These are phyloP conservation scores for Cryptococcus neoformans DNA, from an alignment of 1,284 basidiomycete species.

Conservation along the genomic window DNA sequence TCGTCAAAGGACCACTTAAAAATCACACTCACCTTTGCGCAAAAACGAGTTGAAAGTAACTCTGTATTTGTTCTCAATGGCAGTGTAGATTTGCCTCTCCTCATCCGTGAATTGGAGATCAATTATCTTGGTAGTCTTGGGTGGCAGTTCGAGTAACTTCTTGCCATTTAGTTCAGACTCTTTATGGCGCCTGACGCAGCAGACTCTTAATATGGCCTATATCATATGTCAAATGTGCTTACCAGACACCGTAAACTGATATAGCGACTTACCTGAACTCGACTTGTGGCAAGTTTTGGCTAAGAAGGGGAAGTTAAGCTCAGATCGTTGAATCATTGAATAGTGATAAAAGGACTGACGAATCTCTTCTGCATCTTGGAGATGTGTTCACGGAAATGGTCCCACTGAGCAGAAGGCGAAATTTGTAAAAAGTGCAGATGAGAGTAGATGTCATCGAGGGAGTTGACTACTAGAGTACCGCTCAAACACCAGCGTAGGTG, in stretches of 20 bases:
- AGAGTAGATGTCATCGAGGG: conserved; percentile 35
- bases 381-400: conserved; percentile 34
- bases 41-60: conserved; percentile 47
- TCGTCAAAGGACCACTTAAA: neutral
- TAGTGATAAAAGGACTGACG: neutral
- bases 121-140: conserved; percentile 33
- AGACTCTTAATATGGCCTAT: conserved; percentile 23
- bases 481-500: conserved; percentile 42
- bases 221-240: neutral
- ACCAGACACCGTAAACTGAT: conserved; percentile 3
- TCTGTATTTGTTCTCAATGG: conserved; percentile 38
- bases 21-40: conserved; percentile 14
- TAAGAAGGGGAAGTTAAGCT: neutral
- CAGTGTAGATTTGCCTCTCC: conserved; percentile 46
- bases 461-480: conserved; percentile 41
- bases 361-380: conserved; percentile 23
- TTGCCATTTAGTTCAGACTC: conserved; percentile 44
- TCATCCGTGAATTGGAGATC: conserved; percentile 41
- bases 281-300: conserved; percentile 33
- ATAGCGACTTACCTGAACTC: conserved; percentile 32
- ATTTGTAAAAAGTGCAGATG: conserved; percentile 35
- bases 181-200: conserved; percentile 43
- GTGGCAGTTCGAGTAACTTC: conserved; percentile 38
- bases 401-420: conserved; percentile 23
- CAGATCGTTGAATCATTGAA: neutral